Evolutionary conservation across 2,329 filamentous ascomycete genomes (phyloP).

Genomic region (Aspergillus fischeri): DNA sequence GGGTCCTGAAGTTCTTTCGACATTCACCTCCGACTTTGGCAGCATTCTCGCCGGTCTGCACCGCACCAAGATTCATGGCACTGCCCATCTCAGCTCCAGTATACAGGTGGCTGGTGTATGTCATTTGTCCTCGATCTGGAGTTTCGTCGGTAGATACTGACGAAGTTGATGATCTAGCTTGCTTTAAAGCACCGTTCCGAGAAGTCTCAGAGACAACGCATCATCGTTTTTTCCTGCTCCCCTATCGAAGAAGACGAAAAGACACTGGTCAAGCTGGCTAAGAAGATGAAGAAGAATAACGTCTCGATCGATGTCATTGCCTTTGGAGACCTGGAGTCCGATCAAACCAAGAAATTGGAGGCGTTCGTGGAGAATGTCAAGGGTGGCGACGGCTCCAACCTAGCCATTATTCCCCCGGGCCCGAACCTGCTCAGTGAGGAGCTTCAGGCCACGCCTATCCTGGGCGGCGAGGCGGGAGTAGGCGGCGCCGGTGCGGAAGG

Average conservation of each 20-base stretch:
- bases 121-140: slow-evolving; percentile 6
- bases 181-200: slow-evolving; percentile 97
- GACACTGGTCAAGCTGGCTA: slow-evolving; percentile 80
- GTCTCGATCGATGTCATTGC: slow-evolving; percentile 91
- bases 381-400: slow-evolving; percentile 81
- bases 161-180: slow-evolving; percentile 54
- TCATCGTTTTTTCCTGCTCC: slow-evolving; percentile 95
- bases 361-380: slow-evolving; percentile 94
- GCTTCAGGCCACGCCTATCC: slow-evolving; percentile 81
- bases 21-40: slow-evolving; percentile 91
- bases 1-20: slow-evolving; percentile 95
- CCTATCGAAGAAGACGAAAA: slow-evolving; percentile 87
- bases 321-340: slow-evolving; percentile 89
- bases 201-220: slow-evolving; percentile 91
- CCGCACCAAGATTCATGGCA: slow-evolving; percentile 89
- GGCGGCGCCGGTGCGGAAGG: slow-evolving; percentile 46
- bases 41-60: slow-evolving; percentile 91
- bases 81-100: slow-evolving; percentile 81
- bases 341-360: slow-evolving; percentile 82
- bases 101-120: slow-evolving; percentile 93
- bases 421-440: slow-evolving; percentile 90
- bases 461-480: slow-evolving; percentile 71
- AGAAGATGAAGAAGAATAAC: slow-evolving; percentile 98
- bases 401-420: slow-evolving; percentile 86
- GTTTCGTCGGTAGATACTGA: slow-evolving; percentile 5